Percentiles rank a stretch among this genome's conserved stretches.
These are phyloP conservation scores for Yamadazyma blattariae DNA, from an alignment of 1,139 yeast species.

Conservation along the genomic window DNA sequence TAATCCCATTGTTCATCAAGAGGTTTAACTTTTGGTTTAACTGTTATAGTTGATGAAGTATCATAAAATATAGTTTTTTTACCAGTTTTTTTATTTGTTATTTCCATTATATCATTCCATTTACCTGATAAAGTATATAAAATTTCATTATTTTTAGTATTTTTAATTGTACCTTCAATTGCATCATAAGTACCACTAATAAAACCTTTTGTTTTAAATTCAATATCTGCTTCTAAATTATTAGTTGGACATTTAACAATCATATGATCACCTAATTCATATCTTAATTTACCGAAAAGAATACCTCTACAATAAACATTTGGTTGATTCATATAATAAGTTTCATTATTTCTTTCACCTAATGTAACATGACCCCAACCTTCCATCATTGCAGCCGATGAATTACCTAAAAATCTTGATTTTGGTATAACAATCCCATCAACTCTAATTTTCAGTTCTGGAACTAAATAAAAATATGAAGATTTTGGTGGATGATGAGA, in stretches of 20 bases:
- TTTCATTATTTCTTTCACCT: slow-evolving; percentile 59
- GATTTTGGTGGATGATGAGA: slow-evolving; percentile 99
- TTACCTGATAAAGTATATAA: slow-evolving; percentile 77
- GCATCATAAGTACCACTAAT: slow-evolving; percentile 91
- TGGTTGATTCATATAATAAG: slow-evolving; percentile 82
- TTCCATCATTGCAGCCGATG: slow-evolving; percentile 97
- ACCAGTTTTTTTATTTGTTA: slow-evolving; percentile 53
- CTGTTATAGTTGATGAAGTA: slow-evolving; percentile 49
- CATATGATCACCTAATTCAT: slow-evolving; percentile 92
- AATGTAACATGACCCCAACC: slow-evolving; percentile 77
- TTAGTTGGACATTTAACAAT: slow-evolving; percentile 59
- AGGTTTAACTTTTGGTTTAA: slow-evolving; percentile 72
- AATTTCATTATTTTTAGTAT: slow-evolving; percentile 49
- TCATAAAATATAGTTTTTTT: slow-evolving; percentile 60
- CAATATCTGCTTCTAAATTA: slow-evolving; percentile 74
- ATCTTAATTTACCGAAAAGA: slow-evolving; percentile 81
- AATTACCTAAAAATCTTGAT: slow-evolving; percentile 87
- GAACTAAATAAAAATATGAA: slow-evolving; percentile 84
- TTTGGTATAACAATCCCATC: slow-evolving; percentile 89
- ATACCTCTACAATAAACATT: slow-evolving; percentile 96
- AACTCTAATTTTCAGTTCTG: slow-evolving; percentile 74
- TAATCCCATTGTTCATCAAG: slow-evolving; percentile 71
- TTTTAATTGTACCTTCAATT: slow-evolving; percentile 70
- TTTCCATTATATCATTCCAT: slow-evolving; percentile 87
- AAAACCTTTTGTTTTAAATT: slow-evolving; percentile 92